Conservation (phyloP, 129 eudicot species). For the Centella asiatica region DNA sequence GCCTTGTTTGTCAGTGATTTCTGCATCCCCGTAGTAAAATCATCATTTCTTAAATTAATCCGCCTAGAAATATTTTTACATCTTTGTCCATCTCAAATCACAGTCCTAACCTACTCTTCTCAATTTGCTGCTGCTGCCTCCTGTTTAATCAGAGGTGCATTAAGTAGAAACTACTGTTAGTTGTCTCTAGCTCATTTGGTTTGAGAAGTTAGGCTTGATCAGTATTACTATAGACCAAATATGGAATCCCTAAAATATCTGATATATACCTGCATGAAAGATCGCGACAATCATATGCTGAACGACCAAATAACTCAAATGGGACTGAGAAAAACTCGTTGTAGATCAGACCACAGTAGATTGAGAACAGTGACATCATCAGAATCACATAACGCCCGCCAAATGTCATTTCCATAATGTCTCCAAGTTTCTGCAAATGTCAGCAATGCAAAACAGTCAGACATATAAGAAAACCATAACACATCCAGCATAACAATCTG, state of each 20-base stretch:
- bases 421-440: slow-evolving; percentile 84
- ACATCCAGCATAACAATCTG: no score
- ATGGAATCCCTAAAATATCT: slow-evolving; percentile 1
- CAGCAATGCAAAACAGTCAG: slow-evolving; percentile 14
- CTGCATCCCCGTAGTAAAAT: no score
- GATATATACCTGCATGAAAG: slow-evolving; percentile 65
- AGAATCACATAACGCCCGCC: slow-evolving; percentile 97
- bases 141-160: no score
- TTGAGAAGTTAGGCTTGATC: neutral
- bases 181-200: neutral
- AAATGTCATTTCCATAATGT: slow-evolving; percentile 90
- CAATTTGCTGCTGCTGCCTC: no score
- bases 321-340: slow-evolving; percentile 97
- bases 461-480: slow-evolving; percentile 1
- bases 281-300: slow-evolving; percentile 96
- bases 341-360: slow-evolving; percentile 87
- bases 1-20: no score
- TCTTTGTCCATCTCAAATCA: no score
- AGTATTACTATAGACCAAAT: slow-evolving; percentile 5
- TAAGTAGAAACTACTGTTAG: no score
- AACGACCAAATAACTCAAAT: slow-evolving; percentile 67
- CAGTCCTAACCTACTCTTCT: no score
- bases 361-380: slow-evolving; percentile 90
- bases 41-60: no score
- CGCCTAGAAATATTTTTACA: no score